A percentile compares a stretch with the other conserved stretches of the same genome.
phyloP scores from a whole-genome alignment of 805 yeast species.

The Komagataella kurtzmanii region DNA sequence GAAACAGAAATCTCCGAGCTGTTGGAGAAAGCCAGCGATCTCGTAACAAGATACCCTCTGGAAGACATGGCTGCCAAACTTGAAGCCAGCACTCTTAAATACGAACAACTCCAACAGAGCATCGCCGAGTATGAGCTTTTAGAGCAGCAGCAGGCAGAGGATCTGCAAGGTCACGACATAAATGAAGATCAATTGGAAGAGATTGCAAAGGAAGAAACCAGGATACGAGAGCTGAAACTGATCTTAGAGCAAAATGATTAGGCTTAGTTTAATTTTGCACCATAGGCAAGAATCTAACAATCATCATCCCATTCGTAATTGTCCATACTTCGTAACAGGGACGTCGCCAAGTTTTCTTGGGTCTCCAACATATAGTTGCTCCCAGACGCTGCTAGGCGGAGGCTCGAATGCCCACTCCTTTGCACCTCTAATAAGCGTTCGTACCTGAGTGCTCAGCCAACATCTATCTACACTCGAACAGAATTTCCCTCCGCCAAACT shows the following conservation, averaged over 20 bases:
- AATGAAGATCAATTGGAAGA: background rate
- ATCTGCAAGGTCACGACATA: background rate
- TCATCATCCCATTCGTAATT: background rate
- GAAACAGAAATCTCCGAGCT: conserved; percentile 26
- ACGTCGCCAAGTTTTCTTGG: background rate
- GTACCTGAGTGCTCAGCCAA: background rate
- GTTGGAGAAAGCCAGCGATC: conserved; percentile 25
- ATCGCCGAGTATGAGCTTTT: conserved; percentile 27
- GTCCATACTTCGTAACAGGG: background rate
- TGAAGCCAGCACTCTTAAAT: conserved; percentile 16
- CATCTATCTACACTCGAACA: background rate
- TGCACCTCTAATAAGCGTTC: background rate
- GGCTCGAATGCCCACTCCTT: background rate
- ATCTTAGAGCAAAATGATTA: background rate
- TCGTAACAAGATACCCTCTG: conserved; percentile 22
- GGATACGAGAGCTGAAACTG: background rate
- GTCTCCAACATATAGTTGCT: background rate
- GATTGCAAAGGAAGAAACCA: background rate
- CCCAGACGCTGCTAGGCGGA: background rate
- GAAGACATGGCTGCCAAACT: conserved; percentile 20
- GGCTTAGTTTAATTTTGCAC: background rate
- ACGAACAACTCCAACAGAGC: conserved; percentile 21
- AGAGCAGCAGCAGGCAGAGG: conserved; percentile 23
- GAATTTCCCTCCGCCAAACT: background rate
- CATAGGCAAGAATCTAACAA: background rate